Evolutionary conservation across 2,329 filamentous ascomycete species (phyloP), one percentile per base, ranked within the genome.

Genomic region (Cephalotrichum gorgonifer): DNA sequence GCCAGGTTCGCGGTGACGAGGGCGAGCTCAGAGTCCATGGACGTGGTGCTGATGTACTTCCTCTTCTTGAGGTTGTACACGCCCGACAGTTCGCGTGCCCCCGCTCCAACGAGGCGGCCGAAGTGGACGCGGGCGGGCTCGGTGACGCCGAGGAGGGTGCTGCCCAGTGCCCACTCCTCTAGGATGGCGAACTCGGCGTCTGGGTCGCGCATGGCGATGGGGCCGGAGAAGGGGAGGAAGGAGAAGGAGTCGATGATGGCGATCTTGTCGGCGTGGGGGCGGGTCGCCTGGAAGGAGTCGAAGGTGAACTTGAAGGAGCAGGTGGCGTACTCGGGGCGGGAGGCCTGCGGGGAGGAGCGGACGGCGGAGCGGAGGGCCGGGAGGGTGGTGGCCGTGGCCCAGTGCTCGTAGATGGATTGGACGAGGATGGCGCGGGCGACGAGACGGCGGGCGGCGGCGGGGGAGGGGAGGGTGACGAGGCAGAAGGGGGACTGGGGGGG

Each of bases 21-120:
- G 12, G 89, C 87, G 41, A 98, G 74, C 64, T 97, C 93, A 0
- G 91, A 86, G 62, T 98, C 93, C 93, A 98, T 97, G 43, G 87
- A 93, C 0, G 93, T 98, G 0, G 91, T 97, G 56, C 86, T 88
- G 58, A 98, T 97, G 62, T 98, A 98, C 35, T 78, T 76, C 26
- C 93, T 75, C 66, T 95, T 95, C 73, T 98, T 98, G 22, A 98
- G 74, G 62, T 95, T 89, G 59, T 90, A 94, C 23, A 76, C 85
- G 31, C 78, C 71, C 28, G 87, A 74, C 5, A 83, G 72, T 48
- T 86, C 79, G 42, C 91, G 76, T 3, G 77, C 78, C 2, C 86
- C 83, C 12, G 70, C 69, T 2, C 74, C 83, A 23, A 97, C 63
- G 50, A 79, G 78, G 8, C 89, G 80, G 11, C 87, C 88, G 25